These are phyloP conservation scores for Macrocybe gigantea DNA, from an alignment of 768 basidiomycete species.

Conservation along the genomic window DNA sequence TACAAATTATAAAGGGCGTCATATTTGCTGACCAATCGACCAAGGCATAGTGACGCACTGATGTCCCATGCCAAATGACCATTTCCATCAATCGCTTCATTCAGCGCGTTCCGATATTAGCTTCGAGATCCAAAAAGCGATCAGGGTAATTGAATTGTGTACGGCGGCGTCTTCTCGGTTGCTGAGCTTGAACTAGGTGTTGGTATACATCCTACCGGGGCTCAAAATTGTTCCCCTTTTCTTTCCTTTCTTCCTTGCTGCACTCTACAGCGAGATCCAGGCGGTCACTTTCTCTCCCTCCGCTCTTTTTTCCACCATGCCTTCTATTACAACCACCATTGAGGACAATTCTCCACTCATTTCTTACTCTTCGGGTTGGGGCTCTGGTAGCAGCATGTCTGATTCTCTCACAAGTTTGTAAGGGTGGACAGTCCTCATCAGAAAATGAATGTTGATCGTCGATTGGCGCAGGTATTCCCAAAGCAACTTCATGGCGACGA, in stretches of 20 bases:
- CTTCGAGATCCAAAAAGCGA: no score
- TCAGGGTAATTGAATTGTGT: no score
- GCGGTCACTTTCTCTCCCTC: not conserved
- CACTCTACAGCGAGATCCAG: not conserved
- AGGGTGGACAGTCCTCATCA: not conserved
- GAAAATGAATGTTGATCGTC: not conserved
- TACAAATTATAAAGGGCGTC: no score
- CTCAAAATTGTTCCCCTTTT: not conserved
- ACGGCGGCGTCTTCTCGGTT: not conserved
- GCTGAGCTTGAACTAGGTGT: not conserved
- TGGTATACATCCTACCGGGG: not conserved
- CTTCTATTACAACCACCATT: conserved; percentile 7
- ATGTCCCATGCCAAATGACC: no score
- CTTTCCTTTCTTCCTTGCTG: not conserved
- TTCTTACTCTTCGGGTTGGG: conserved; percentile 9
- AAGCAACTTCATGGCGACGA: conserved; percentile 34
- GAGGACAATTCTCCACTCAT: conserved; percentile 14
- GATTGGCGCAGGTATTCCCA: conserved; percentile 22
- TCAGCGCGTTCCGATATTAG: no score
- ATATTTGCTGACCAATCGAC: no score
- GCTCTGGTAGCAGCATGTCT: conserved; percentile 2
- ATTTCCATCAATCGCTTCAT: no score
- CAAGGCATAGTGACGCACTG: no score
- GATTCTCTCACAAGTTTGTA: conserved; percentile 4
- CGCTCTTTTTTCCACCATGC: conserved; percentile 4